A percentile compares a stretch with the other conserved stretches of the same genome.
Conservation (phyloP, 2,329 filamentous ascomycete species). For the Nemania sp. region DNA sequence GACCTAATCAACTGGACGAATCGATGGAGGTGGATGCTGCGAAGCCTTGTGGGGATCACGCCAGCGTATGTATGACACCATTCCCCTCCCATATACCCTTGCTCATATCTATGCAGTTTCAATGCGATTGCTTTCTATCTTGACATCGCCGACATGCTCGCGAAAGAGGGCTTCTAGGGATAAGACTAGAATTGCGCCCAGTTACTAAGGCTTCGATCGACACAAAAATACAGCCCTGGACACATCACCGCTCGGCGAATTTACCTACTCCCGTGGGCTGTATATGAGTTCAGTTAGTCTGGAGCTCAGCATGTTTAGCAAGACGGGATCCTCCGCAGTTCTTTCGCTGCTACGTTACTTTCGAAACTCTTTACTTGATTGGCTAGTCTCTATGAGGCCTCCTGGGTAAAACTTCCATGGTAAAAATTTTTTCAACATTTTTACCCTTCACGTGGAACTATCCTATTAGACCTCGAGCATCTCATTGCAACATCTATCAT, state of each 20-base stretch:
- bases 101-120: constrained; percentile 59
- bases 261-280: neutral
- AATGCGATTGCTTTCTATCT: constrained; percentile 77
- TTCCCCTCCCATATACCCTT: neutral
- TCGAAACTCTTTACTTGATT: neutral
- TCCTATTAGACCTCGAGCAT: neutral
- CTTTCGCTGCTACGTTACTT: neutral
- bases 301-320: neutral
- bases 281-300: neutral
- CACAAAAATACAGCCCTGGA: constrained; percentile 3
- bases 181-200: neutral
- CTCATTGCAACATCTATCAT: neutral
- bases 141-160: constrained; percentile 76
- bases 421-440: neutral
- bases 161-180: constrained; percentile 68
- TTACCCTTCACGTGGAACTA: neutral
- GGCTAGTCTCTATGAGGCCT: neutral
- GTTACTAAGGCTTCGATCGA: neutral
- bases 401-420: neutral
- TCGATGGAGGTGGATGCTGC: constrained; percentile 65
- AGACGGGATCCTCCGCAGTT: neutral
- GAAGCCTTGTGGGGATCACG: constrained; percentile 65
- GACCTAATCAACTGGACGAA: constrained; percentile 78
- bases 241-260: neutral
- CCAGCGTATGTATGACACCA: constrained; percentile 59